A percentile compares a stretch with the other conserved stretches of the same genome.
phyloP scores from a whole-genome alignment of 805 yeast species.

The Ogataea thermomethanolica region DNA sequence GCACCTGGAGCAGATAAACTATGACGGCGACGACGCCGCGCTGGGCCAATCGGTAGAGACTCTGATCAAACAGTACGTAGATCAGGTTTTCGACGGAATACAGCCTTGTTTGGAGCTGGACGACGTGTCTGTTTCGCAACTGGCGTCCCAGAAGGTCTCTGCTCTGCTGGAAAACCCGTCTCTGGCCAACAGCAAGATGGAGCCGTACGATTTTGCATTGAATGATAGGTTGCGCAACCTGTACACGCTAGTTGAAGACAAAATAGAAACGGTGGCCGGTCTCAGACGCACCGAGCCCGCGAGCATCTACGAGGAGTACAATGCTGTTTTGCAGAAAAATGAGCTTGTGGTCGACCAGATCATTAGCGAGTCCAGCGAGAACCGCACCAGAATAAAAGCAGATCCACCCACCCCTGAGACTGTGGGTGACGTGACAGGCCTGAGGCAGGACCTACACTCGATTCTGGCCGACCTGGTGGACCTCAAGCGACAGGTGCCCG shows the following conservation, averaged over 20 bases:
- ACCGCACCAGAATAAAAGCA: constrained; percentile 5
- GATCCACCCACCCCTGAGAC: constrained; percentile 1
- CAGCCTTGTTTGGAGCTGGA: constrained; percentile 55
- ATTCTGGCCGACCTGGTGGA: constrained; percentile 30
- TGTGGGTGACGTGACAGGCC: constrained; percentile 5
- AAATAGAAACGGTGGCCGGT: constrained; percentile 53
- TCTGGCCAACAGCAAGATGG: constrained; percentile 40
- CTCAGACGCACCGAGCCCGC: constrained; percentile 53
- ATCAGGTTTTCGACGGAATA: constrained; percentile 54
- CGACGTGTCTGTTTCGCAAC: constrained; percentile 37
- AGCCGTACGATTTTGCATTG: constrained; percentile 66
- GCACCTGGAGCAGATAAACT: constrained; percentile 14
- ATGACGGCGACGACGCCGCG: constrained; percentile 12
- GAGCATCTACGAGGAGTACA: constrained; percentile 37
- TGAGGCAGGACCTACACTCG: constrained; percentile 13
- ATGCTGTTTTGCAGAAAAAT: constrained; percentile 24
- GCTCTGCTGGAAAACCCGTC: constrained; percentile 18
- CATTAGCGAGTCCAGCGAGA: constrained; percentile 20
- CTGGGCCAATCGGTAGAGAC: constrained; percentile 37
- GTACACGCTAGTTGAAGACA: constrained; percentile 59
- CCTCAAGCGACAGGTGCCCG: constrained; percentile 38
- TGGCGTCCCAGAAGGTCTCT: constrained; percentile 4
- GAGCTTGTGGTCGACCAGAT: constrained; percentile 13
- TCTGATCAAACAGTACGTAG: constrained; percentile 43
- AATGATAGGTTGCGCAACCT: constrained; percentile 56